Evolutionary conservation across 2,329 filamentous ascomycete species (phyloP), one percentile per base, ranked within the genome.

Genomic region (Aquanectria penicillioides): DNA sequence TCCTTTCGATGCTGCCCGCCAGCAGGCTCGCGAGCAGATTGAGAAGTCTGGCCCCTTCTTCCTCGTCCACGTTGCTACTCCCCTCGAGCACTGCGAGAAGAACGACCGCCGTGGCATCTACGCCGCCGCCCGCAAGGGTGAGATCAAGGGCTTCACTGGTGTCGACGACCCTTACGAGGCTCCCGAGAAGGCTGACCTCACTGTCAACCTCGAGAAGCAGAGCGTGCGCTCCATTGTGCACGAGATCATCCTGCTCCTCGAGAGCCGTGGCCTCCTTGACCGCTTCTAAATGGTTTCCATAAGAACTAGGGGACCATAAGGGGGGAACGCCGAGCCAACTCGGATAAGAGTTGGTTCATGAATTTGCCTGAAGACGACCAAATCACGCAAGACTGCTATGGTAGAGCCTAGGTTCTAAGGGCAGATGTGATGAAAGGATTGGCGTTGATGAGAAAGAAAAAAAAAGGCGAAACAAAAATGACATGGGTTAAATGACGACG

Each of bases 101-200:
- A 97, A 93, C 25, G 95, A 99, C 79, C 94, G 93, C 83, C 86
- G 90, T 61, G 95, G 95, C 59, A 89, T 97, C 73, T 99, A 98
- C 79, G 85, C 85, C 66, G 86, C 87, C 75, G 95, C 95, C 34
- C 87, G 95, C 63, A 85, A 83, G 17, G 95, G 95, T 57, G 91
- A 97, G 82, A 96, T 99, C 79, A 95, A 94, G 87, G 94, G 94
- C 65, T 99, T 99, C 86, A 99, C 95, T 7, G 95, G 95, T 71
- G 93, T 99, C 56, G 94, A 98, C 75, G 94, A 98, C 81, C 94
- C 95, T 44, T 99, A 99, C 75, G 95, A 99, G 88, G 74, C 78
- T 18, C 95, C 95, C 9, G 71, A 79, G 67, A 93, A 94, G 80
- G 86, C 94, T 26, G 89, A 98, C 75, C 83, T 99, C 65, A 87